Evolutionary conservation across 306 rosid species (phyloP), one percentile per base, ranked within the genome.

Genomic region (Benincasa hispida): DNA sequence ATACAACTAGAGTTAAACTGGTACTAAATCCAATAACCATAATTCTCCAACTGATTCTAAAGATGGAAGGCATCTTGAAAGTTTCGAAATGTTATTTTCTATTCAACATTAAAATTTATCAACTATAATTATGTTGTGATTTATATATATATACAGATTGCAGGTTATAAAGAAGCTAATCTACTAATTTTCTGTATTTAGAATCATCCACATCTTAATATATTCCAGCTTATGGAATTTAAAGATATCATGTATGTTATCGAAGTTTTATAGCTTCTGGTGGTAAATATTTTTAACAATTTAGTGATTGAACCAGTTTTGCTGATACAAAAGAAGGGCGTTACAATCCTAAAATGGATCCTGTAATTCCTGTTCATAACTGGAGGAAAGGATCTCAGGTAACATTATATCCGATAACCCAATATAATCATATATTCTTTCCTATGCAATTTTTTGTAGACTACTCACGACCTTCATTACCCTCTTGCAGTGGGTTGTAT

Each of bases 351-450:
- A 92, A 80, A 85, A 95, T 95, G 98, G 72, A 83, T 88, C 90
- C 96, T 76, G 80, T 89, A 77, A 90, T 95, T 87, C 97, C 98
- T 67, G 95, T 92, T 79, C 41, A 81, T 51, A 92, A 88, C 79
- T 95, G 99, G 99, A 89, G 99, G 81, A 95, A 95, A 87, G 99
- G 99, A 74, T 95, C 99, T 76, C 99, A 95, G 96, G 99, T 95
- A 84, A 74, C 24, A 48, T 48, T 45, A 18, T 19, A 47, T 60
- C 72, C 28, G 63, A 25, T 59, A 41, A 35, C 25, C 50, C 69
- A 58, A 58, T 62, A 13, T 28, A 58, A 47, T 60, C 47, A 65
- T 25, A 24, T 66, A n/a, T 45, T 55, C 37, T 70, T 74, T 41
- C 1, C 68, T 55, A 18, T 67, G 61, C 37, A 65, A 58, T 74